Evolutionary conservation across 2,329 filamentous ascomycete species (phyloP).

Genomic region (Epichloe gansuensis): DNA sequence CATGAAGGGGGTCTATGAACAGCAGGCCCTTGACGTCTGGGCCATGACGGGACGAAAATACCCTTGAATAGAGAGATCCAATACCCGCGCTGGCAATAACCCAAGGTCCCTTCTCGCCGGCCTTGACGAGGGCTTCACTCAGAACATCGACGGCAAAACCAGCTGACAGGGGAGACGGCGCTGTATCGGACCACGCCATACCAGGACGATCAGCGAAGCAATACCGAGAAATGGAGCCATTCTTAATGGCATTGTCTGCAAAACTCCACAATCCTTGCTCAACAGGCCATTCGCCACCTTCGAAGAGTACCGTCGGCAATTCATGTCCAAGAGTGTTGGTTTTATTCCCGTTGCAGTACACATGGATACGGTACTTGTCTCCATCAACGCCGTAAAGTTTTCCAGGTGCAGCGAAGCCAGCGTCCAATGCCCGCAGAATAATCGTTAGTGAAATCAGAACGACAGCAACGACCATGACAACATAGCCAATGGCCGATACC

Average conservation of each 20-base stretch:
- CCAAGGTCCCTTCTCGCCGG: conserved; percentile 80
- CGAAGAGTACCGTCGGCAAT: conserved; percentile 71
- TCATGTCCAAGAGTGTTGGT: conserved; percentile 38
- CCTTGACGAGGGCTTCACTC: conserved; percentile 68
- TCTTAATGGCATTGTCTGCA: conserved; percentile 60
- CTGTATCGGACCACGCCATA: conserved; percentile 76
- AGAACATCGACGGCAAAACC: conserved; percentile 85
- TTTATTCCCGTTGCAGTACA: conserved; percentile 67
- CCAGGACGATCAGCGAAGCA: conserved; percentile 95
- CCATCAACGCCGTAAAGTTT: conserved; percentile 69
- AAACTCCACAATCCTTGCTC: conserved; percentile 71
- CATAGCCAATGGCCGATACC: conserved; percentile 57
- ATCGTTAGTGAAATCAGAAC: conserved; percentile 70
- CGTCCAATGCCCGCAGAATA: conserved; percentile 67
- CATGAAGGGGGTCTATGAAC: conserved; percentile 79
- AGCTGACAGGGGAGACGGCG: conserved; percentile 83
- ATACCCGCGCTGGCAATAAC: conserved; percentile 76
- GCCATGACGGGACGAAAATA: conserved; percentile 77
- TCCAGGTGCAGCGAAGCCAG: conserved; percentile 60
- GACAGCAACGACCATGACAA: conserved; percentile 52
- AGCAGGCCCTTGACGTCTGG: conserved; percentile 64
- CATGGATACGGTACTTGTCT: conserved; percentile 73
- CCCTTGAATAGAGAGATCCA: conserved; percentile 77
- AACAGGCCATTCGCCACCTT: conserved; percentile 68
- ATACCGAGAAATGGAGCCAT: conserved; percentile 75